Evolutionary conservation across 768 basidiomycete species (phyloP), one percentile per base, ranked within the genome.

Genomic region (Tephrocybe rancida): DNA sequence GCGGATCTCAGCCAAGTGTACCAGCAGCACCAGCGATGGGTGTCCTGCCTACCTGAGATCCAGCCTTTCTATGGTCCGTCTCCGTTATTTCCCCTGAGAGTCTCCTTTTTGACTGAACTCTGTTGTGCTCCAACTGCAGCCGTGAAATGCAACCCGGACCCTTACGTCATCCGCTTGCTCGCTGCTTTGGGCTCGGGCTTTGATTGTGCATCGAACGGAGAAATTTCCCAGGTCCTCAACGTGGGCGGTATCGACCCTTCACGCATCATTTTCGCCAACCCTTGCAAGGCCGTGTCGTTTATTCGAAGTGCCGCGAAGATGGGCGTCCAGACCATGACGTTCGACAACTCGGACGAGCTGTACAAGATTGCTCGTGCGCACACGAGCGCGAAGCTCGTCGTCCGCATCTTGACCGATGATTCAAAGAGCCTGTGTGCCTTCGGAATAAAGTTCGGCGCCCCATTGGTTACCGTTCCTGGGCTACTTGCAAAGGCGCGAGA

Each of bases 371-470:
- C 90, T 16, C 86, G 88, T 29, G 73, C 79, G 5, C 86, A 95
- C 68, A 92, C 95, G 0, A 62, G 70, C 27, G 95, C 97, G 8
- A 87, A 92, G 71, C 83, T 97, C 43, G 86, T 98, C 61, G 72
- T 98, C 32, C 92, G 97, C 60, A 98, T 99, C 68, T 79, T 98
- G 43, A 95, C 96, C n/a, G 97, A 99, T 72, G 97, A 98, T 72
- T 92, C 91, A 39, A 97, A 93, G 74, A 90, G 88, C 54, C 74
- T 98, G 13, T 98, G 96, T 67, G 87, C 91, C 16, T 86, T 99
- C 44, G 94, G 95, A 5, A 83, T 92, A 70, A 98, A 98, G 71
- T 99, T 95, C 59, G 97, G 97, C n/a, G 95, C 96, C 0, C 85
- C 95, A 1, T 79, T 98, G 42, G 77, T 73, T 22, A 79, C 85